These are phyloP conservation scores for Aeschynomene evenia DNA, from an alignment of 306 rosid genomes.

Conservation along the genomic window DNA sequence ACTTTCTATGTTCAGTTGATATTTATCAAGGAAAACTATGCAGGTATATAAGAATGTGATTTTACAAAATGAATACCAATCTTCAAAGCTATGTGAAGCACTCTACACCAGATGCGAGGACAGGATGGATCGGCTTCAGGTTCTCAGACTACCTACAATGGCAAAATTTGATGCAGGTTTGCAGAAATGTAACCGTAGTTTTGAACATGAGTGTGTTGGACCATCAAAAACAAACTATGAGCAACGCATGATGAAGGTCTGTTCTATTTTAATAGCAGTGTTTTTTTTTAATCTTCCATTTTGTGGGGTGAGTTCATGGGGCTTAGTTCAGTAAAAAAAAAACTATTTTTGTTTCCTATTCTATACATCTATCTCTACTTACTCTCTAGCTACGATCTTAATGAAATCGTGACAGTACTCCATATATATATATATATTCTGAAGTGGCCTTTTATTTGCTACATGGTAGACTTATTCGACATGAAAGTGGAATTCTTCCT, in stretches of 20 bases:
- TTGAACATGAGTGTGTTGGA: conserved; percentile 69
- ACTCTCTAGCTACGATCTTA: not conserved
- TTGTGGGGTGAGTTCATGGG: not conserved
- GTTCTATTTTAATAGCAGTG: not conserved
- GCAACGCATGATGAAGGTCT: conserved; percentile 76
- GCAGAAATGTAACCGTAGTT: conserved; percentile 72
- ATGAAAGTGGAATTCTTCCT: not conserved
- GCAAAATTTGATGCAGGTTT: conserved; percentile 83
- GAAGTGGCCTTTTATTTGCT: not conserved
- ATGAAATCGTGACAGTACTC: not conserved
- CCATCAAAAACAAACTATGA: conserved; percentile 71
- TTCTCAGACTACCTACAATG: conserved; percentile 84
- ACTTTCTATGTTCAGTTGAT: conserved; percentile 17
- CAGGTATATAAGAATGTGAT: conserved; percentile 58
- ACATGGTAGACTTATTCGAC: not conserved
- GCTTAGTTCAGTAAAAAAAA: not conserved
- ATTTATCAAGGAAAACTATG: conserved; percentile 16
- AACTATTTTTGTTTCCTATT: not conserved
- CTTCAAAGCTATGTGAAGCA: conserved; percentile 79
- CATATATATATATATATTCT: not conserved
- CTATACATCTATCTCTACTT: not conserved
- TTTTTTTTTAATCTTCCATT: not conserved
- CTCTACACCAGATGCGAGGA: conserved; percentile 75
- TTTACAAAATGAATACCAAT: conserved; percentile 61
- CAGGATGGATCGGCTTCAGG: conserved; percentile 81